A percentile compares a stretch with the other conserved stretches of the same genome.
phyloP scores from a whole-genome alignment of 257 asterid species.

The Plantago elongata region DNA sequence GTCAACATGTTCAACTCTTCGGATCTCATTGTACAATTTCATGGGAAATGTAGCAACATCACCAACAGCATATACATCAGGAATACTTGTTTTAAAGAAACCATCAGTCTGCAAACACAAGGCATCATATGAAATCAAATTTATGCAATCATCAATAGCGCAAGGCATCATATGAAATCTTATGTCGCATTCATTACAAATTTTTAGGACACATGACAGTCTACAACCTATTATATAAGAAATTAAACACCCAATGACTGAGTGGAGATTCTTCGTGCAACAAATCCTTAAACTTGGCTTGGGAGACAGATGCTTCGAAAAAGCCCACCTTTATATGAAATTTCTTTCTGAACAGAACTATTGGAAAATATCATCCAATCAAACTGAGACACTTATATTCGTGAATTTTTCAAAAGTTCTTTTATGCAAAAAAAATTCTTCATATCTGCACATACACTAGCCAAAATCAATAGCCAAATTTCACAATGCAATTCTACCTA shows the following conservation, averaged over 20 bases:
- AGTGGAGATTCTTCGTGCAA: not conserved
- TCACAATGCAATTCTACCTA: not conserved
- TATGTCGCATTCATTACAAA: too few species aligned
- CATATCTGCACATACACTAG: too few species aligned
- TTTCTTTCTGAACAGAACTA: not conserved
- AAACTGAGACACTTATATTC: not conserved
- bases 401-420: too few species aligned
- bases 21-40: conserved; percentile 66
- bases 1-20: conserved; percentile 94
- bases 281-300: not conserved
- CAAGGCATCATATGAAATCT: too few species aligned
- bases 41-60: conserved; percentile 95
- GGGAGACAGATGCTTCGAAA: too few species aligned
- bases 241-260: not conserved
- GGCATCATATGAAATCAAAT: conserved; percentile 1
- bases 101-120: conserved; percentile 69
- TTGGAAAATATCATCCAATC: not conserved
- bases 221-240: not conserved
- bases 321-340: too few species aligned
- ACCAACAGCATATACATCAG: conserved; percentile 89
- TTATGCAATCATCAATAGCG: too few species aligned
- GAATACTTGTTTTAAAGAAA: conserved; percentile 70
- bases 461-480: not conserved
- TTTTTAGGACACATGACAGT: not conserved
- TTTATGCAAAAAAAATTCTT: too few species aligned